phyloP scores from a whole-genome alignment of 495 filamentous ascomycete species.

The Penicillium samsonianum region DNA sequence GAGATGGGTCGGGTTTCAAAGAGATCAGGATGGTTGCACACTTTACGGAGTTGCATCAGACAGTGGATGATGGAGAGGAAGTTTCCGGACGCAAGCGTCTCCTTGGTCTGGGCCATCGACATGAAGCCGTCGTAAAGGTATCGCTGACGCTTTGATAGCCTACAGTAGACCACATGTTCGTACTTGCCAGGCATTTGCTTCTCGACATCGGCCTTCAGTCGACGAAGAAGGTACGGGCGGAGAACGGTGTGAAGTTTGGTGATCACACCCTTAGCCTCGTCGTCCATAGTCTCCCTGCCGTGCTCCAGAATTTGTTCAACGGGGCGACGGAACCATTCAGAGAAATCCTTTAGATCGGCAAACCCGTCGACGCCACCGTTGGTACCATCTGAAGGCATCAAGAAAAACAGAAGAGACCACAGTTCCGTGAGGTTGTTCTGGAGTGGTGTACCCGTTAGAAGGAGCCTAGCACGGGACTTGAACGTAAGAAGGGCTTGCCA shows the following conservation, averaged over 20 bases:
- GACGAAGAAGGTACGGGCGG: slow-evolving; percentile 86
- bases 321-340: slow-evolving; percentile 88
- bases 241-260: slow-evolving; percentile 90
- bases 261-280: slow-evolving; percentile 85
- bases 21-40: slow-evolving; percentile 97
- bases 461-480: slow-evolving; percentile 79
- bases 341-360: slow-evolving; percentile 86
- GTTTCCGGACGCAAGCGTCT: slow-evolving; percentile 90
- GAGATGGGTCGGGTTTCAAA: slow-evolving; percentile 98
- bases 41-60: slow-evolving; percentile 95
- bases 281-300: slow-evolving; percentile 88
- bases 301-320: slow-evolving; percentile 95
- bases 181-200: slow-evolving; percentile 99
- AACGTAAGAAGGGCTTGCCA: slow-evolving; percentile 95
- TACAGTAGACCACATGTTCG: slow-evolving; percentile 93
- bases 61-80: slow-evolving; percentile 98
- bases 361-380: slow-evolving; percentile 77
- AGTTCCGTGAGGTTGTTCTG: slow-evolving; percentile 97
- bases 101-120: slow-evolving; percentile 85
- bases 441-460: slow-evolving; percentile 92
- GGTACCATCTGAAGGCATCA: slow-evolving; percentile 82
- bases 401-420: slow-evolving; percentile 95
- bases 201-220: slow-evolving; percentile 96
- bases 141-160: slow-evolving; percentile 89
- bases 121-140: slow-evolving; percentile 97